Conservation (phyloP, 306 rosid genomes). For the Acacia acuminata region DNA sequence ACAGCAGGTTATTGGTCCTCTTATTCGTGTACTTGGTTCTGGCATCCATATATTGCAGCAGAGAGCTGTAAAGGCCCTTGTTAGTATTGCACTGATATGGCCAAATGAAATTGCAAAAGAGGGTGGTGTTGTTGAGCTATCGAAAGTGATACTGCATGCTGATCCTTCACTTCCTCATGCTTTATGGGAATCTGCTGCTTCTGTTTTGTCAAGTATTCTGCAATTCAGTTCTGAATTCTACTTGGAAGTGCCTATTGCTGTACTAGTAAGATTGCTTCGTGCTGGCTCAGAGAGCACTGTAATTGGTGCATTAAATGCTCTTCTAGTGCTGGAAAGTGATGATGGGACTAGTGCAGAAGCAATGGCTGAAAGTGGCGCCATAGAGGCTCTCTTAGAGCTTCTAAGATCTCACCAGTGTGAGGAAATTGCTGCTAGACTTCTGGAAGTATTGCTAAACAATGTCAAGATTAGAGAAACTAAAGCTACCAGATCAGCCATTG, state of each 20-base stretch:
- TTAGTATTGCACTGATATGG: slow-evolving; percentile 85
- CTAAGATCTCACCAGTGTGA: slow-evolving; percentile 93
- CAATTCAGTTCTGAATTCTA: slow-evolving; percentile 96
- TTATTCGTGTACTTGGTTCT: slow-evolving; percentile 85
- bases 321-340: slow-evolving; percentile 92
- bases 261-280: slow-evolving; percentile 92
- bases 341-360: slow-evolving; percentile 96
- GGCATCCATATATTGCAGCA: slow-evolving; percentile 94
- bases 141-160: slow-evolving; percentile 87
- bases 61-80: slow-evolving; percentile 96
- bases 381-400: slow-evolving; percentile 96
- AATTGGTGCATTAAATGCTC: slow-evolving; percentile 90
- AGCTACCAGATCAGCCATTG: slow-evolving; percentile 82
- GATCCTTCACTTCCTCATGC: slow-evolving; percentile 98
- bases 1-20: slow-evolving; percentile 93
- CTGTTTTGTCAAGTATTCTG: slow-evolving; percentile 86
- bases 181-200: slow-evolving; percentile 96
- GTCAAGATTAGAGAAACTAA: slow-evolving; percentile 94
- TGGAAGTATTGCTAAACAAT: slow-evolving; percentile 89
- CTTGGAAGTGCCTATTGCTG: slow-evolving; percentile 95
- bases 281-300: slow-evolving; percentile 90
- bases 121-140: slow-evolving; percentile 88
- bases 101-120: slow-evolving; percentile 99
- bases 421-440: slow-evolving; percentile 93
- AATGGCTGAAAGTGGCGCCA: slow-evolving; percentile 98